Evolutionary conservation across 495 filamentous ascomycete genomes (phyloP).

Genomic region (Peziza echinospora): DNA sequence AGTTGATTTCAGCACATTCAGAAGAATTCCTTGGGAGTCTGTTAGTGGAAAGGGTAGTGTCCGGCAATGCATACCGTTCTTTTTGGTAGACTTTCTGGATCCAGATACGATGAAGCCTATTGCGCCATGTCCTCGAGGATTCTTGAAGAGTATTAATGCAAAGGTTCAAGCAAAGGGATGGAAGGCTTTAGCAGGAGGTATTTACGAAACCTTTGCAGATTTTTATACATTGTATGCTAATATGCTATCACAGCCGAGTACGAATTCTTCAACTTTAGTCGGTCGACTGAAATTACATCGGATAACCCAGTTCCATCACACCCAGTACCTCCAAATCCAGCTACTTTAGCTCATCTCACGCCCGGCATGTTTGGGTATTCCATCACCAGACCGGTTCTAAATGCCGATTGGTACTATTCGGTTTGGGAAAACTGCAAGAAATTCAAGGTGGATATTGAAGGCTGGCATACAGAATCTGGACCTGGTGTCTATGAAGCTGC

Average conservation of each 20-base stretch:
- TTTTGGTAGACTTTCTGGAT: conserved; percentile 70
- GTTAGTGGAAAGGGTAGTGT: conserved; percentile 19
- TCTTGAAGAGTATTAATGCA: conserved; percentile 45
- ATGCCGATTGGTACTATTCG: conserved; percentile 84
- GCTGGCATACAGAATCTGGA: conserved; percentile 94
- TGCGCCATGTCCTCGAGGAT: conserved; percentile 59
- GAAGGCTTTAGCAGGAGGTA: conserved; percentile 86
- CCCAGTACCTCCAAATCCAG: not conserved
- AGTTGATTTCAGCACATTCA: conserved; percentile 58
- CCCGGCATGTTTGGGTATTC: conserved; percentile 99
- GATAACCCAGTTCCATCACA: not conserved
- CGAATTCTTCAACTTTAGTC: conserved; percentile 96
- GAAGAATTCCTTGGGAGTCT: conserved; percentile 88
- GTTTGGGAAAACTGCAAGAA: conserved; percentile 58
- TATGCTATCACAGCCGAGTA: conserved; percentile 82
- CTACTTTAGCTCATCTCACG: conserved; percentile 30
- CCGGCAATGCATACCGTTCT: conserved; percentile 46
- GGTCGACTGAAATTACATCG: too few relatives aligned
- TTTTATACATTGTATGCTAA: too few relatives aligned
- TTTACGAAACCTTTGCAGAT: too few relatives aligned
- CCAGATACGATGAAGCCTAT: conserved; percentile 47
- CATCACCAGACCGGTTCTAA: conserved; percentile 59
- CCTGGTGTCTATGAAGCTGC: conserved; percentile 94
- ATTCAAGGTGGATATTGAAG: conserved; percentile 71
- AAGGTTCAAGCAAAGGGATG: conserved; percentile 43